A percentile compares a stretch with the other conserved stretches of the same genome.
Conservation (phyloP, 2,329 filamentous ascomycete species). For the Phialophora verrucosa region DNA sequence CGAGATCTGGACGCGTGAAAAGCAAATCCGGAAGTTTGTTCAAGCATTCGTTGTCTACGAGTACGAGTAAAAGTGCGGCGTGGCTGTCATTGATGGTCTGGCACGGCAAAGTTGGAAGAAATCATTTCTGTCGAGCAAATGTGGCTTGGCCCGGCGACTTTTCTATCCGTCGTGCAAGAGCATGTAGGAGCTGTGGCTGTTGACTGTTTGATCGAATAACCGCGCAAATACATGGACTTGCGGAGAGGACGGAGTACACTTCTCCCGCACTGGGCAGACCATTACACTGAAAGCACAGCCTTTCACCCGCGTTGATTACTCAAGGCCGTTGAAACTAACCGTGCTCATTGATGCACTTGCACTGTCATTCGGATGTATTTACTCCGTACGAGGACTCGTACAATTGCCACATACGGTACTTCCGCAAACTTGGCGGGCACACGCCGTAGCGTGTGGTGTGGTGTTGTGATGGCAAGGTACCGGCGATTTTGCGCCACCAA, state of each 20-base stretch:
- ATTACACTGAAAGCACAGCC: not conserved
- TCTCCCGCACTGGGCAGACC: too few species aligned
- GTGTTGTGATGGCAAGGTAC: not conserved
- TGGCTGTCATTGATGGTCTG: not conserved
- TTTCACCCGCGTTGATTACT: not conserved
- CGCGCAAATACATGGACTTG: too few species aligned
- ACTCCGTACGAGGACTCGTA: too few species aligned
- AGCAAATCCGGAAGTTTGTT: not conserved
- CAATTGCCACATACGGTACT: not conserved
- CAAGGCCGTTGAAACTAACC: not conserved
- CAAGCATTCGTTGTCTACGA: not conserved
- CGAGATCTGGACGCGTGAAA: not conserved
- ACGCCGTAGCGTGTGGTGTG: not conserved
- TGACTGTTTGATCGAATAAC: not conserved
- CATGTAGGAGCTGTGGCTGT: not conserved
- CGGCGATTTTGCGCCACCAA: conserved; percentile 3
- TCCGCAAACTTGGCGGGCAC: not conserved
- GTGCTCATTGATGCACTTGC: not conserved
- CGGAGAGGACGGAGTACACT: too few species aligned
- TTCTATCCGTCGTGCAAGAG: not conserved
- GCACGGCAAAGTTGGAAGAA: not conserved
- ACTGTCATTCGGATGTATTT: not conserved
- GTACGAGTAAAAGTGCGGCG: not conserved
- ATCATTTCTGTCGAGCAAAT: not conserved
- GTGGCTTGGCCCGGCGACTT: not conserved